Conservation (phyloP, 306 rosid species). For the Canavalia gladiata region DNA sequence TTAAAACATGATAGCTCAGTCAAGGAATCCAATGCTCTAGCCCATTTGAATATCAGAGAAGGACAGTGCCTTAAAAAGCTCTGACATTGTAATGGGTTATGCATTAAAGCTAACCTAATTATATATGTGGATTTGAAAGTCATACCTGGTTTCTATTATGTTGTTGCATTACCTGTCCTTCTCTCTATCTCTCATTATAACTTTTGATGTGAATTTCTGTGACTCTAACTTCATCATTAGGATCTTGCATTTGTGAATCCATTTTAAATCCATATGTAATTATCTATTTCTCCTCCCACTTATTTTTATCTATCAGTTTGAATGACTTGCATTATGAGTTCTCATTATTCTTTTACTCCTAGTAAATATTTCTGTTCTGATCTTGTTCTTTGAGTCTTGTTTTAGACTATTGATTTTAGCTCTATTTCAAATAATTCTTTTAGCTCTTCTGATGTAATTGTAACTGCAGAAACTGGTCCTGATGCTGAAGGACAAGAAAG, state of each 20-base stretch:
- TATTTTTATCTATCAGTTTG: constrained; percentile 19
- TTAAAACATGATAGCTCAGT: background rate
- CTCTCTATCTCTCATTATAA: background rate
- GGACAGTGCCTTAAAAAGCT: constrained; percentile 1
- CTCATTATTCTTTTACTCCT: constrained; percentile 1
- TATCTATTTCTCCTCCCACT: constrained; percentile 24
- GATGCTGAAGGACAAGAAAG: constrained; percentile 72
- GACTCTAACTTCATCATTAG: background rate
- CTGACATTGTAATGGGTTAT: constrained; percentile 29
- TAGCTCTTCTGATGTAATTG: constrained; percentile 50
- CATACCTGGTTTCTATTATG: constrained; percentile 8
- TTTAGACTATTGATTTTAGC: constrained; percentile 14
- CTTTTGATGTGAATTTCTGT: constrained; percentile 18
- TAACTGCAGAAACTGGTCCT: constrained; percentile 64
- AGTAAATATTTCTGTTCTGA: constrained; percentile 22
- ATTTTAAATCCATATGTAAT: constrained; percentile 16
- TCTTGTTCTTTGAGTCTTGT: constrained; percentile 22
- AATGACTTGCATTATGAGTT: constrained; percentile 18
- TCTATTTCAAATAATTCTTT: constrained; percentile 30
- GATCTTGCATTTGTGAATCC: constrained; percentile 34
- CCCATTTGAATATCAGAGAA: constrained; percentile 28
- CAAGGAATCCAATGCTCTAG: constrained; percentile 20
- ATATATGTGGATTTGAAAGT: constrained; percentile 35
- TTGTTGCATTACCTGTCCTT: background rate
- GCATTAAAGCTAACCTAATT: constrained; percentile 6